These are phyloP conservation scores for Aspergillus fumigatiaffinis DNA, from an alignment of 2,329 filamentous ascomycete genomes.

Conservation along the genomic window DNA sequence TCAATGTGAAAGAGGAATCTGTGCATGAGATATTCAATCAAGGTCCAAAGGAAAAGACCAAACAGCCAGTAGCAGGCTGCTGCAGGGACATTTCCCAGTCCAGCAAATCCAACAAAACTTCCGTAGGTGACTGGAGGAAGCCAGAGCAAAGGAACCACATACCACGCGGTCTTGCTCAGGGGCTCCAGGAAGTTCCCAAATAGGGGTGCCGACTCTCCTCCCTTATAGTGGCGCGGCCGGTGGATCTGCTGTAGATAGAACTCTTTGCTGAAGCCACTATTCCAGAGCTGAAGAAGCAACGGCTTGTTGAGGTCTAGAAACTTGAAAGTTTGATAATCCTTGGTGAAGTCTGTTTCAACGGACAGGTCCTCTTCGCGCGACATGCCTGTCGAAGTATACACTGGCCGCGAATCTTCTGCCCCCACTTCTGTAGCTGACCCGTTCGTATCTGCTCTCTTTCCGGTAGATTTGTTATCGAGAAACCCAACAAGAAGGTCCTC, in stretches of 20 bases:
- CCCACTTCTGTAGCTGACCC: constrained; percentile 24
- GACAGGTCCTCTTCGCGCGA: constrained; percentile 80
- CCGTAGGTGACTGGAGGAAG: constrained; percentile 75
- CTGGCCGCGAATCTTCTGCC: constrained; percentile 22
- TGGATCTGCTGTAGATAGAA: constrained; percentile 98
- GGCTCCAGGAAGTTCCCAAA: constrained; percentile 99
- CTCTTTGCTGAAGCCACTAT: constrained; percentile 82
- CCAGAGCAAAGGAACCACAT: constrained; percentile 80
- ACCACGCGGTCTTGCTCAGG: constrained; percentile 94
- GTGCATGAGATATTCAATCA: constrained; percentile 86
- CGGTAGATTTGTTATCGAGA: constrained; percentile 58
- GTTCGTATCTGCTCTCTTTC: constrained; percentile 42
- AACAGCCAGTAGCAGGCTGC: constrained; percentile 61
- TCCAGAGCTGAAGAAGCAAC: constrained; percentile 83
- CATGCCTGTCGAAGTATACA: constrained; percentile 71
- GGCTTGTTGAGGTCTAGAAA: constrained; percentile 87
- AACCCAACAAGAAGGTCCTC: constrained; percentile 85
- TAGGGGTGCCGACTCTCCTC: constrained; percentile 83
- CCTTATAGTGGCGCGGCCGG: constrained; percentile 90
- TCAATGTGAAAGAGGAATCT: constrained; percentile 93
- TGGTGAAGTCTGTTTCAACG: constrained; percentile 71
- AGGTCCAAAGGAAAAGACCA: constrained; percentile 77
- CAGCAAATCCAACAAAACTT: constrained; percentile 60
- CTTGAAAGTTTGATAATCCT: constrained; percentile 85
- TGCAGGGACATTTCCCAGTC: constrained; percentile 50